phyloP scores from a whole-genome alignment of 805 yeast genomes.

The Starmerella powellii region DNA sequence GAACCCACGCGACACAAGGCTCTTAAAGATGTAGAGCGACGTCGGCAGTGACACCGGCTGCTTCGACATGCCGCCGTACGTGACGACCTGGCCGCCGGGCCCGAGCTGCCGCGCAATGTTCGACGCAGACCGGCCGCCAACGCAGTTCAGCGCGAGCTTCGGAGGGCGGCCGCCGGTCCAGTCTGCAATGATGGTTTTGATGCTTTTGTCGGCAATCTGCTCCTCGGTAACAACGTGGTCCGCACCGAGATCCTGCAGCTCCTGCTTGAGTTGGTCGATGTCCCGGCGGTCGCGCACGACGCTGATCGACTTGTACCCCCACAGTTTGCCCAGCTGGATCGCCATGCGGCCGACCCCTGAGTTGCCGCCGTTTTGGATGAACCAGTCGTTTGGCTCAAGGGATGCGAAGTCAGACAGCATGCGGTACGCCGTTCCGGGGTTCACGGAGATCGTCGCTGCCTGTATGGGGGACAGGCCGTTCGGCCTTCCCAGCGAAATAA shows the following conservation, averaged over 20 bases:
- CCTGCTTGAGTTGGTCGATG: constrained; percentile 47
- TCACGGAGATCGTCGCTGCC: constrained; percentile 84
- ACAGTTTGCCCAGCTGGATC: constrained; percentile 65
- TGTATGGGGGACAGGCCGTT: constrained; percentile 29
- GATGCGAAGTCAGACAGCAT: constrained; percentile 62
- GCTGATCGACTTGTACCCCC: constrained; percentile 72
- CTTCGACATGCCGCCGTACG: constrained; percentile 96
- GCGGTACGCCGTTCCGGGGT: constrained; percentile 85
- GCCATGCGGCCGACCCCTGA: constrained; percentile 92
- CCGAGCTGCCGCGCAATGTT: constrained; percentile 74
- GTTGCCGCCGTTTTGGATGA: constrained; percentile 92
- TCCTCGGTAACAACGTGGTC: constrained; percentile 83
- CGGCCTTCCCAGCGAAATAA: constrained; percentile 46
- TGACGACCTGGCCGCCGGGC: constrained; percentile 61
- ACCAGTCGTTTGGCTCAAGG: constrained; percentile 63
- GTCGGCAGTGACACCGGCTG: constrained; percentile 91
- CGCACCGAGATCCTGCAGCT: constrained; percentile 61
- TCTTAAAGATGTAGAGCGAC: constrained; percentile 77
- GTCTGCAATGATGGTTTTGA: constrained; percentile 43
- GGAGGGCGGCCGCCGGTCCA: constrained; percentile 38
- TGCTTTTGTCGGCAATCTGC: constrained; percentile 57
- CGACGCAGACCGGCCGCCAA: constrained; percentile 80
- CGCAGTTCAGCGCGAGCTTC: constrained; percentile 77
- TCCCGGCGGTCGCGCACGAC: constrained; percentile 80
- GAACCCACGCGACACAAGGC: constrained; percentile 73